These are phyloP conservation scores for Coemansia sp. DNA, from an alignment of 192 early-diverging fungal genomes.

Conservation along the genomic window DNA sequence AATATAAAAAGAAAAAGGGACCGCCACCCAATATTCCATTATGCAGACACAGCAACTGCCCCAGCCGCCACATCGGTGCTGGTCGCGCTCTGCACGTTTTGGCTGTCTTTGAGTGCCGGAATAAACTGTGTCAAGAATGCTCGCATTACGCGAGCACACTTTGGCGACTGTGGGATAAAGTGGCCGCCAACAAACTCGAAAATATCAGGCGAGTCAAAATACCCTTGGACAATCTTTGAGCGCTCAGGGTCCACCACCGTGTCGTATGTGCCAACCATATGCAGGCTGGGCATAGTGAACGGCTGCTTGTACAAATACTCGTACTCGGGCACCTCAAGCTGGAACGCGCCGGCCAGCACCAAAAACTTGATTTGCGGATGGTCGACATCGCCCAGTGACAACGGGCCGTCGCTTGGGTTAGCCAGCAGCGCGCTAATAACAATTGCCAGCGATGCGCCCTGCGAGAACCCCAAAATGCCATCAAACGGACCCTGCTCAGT, in stretches of 20 bases:
- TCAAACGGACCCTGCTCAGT: constrained; percentile 51
- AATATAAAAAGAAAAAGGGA: neutral
- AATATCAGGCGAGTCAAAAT: constrained; percentile 25
- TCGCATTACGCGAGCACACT: constrained; percentile 30
- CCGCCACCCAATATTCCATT: no score
- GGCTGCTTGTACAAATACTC: constrained; percentile 16
- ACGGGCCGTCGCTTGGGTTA: constrained; percentile 1
- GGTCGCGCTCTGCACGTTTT: neutral
- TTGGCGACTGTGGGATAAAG: constrained; percentile 44
- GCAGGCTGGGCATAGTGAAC: constrained; percentile 28
- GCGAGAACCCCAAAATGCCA: constrained; percentile 52
- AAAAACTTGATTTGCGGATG: constrained; percentile 46
- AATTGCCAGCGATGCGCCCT: constrained; percentile 36
- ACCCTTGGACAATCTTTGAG: constrained; percentile 12
- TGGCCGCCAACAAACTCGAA: constrained; percentile 54
- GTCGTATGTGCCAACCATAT: constrained; percentile 42
- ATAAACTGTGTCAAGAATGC: constrained; percentile 34
- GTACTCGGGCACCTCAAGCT: constrained; percentile 26
- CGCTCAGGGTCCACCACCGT: constrained; percentile 33
- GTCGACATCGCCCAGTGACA: constrained; percentile 22
- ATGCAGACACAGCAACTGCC: no score
- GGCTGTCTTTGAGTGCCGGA: constrained; percentile 15
- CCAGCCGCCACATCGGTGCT: neutral
- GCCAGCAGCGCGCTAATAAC: constrained; percentile 32
- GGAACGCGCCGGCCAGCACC: constrained; percentile 38